phyloP scores from a whole-genome alignment of 208 protist species.

The Tritrichomonas musculus region DNA sequence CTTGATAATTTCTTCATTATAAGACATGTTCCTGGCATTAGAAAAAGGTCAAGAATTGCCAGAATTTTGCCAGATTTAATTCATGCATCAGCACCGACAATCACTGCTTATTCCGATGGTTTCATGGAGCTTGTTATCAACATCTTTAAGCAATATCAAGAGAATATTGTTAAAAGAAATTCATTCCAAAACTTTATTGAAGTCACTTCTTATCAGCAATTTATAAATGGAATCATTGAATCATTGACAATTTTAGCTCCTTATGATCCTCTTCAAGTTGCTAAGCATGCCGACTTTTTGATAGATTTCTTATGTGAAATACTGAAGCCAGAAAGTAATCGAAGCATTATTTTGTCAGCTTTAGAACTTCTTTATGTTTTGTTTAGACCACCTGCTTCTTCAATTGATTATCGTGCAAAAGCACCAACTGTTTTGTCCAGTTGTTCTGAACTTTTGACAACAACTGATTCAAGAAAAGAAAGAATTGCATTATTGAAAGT shows the following conservation, averaged over 20 bases:
- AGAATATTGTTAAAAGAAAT: neutral
- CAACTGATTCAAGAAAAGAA: neutral
- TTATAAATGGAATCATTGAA: neutral
- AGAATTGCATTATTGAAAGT: neutral
- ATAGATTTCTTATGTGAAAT: neutral
- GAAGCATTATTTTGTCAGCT: neutral
- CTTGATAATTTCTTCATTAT: neutral
- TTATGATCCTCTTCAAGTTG: neutral
- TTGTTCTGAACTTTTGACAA: neutral
- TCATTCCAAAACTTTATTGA: neutral
- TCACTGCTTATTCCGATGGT: neutral
- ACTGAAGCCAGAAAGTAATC: neutral
- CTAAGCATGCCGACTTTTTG: neutral
- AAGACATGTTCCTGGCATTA: neutral
- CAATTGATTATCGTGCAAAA: neutral
- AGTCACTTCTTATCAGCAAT: neutral
- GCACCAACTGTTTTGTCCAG: neutral
- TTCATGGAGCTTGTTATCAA: neutral
- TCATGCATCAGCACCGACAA: neutral
- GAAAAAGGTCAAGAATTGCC: neutral
- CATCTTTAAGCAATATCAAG: neutral
- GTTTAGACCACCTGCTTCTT: neutral
- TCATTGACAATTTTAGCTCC: neutral
- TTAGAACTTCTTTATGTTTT: neutral
- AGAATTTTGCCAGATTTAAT: neutral